Percentiles rank a stretch among this genome's conserved stretches.
These are phyloP conservation scores for Copromyces sp. DNA, from an alignment of 495 filamentous ascomycete species.

Conservation along the genomic window DNA sequence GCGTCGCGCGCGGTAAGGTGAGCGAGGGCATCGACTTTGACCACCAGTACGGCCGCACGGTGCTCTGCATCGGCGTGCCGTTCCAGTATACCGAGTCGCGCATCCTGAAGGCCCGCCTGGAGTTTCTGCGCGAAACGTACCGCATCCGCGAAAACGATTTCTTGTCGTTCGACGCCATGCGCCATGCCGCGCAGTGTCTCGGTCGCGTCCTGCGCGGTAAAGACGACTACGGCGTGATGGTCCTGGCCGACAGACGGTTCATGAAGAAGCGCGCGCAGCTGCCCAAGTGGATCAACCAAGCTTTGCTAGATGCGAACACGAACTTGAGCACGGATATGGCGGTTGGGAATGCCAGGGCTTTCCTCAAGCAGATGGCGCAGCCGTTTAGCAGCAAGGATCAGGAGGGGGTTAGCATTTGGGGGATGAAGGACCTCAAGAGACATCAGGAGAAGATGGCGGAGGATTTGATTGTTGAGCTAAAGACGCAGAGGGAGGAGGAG, in stretches of 20 bases:
- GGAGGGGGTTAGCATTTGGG: slow-evolving; percentile 90
- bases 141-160: slow-evolving; percentile 97
- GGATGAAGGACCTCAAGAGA: slow-evolving; percentile 58
- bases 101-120: slow-evolving; percentile 89
- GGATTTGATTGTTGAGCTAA: slow-evolving; percentile 40
- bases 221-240: slow-evolving; percentile 99
- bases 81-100: slow-evolving; percentile 99
- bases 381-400: slow-evolving; percentile 75
- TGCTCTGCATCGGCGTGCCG: slow-evolving; percentile 92
- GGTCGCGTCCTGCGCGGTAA: slow-evolving; percentile 94
- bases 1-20: slow-evolving; percentile 94
- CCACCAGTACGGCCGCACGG: slow-evolving; percentile 94
- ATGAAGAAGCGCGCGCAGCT: slow-evolving; percentile 80
- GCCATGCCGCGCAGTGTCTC: slow-evolving; percentile 93
- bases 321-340: slow-evolving; percentile 95
- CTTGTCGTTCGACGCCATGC: slow-evolving; percentile 97
- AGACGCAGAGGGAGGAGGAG: slow-evolving; percentile 16
- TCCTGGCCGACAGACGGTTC: slow-evolving; percentile 87
- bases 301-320: slow-evolving; percentile 68
- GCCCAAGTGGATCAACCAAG: slow-evolving; percentile 95
- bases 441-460: slow-evolving; percentile 71
- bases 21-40: slow-evolving; percentile 98
- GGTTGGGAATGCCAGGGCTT: slow-evolving; percentile 76
- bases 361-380: slow-evolving; percentile 81
- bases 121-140: slow-evolving; percentile 94